Percentiles rank a stretch among this genome's conserved stretches.
Evolutionary conservation across 2,329 filamentous ascomycete species (phyloP).

Genomic region (Monilinia polystroma): DNA sequence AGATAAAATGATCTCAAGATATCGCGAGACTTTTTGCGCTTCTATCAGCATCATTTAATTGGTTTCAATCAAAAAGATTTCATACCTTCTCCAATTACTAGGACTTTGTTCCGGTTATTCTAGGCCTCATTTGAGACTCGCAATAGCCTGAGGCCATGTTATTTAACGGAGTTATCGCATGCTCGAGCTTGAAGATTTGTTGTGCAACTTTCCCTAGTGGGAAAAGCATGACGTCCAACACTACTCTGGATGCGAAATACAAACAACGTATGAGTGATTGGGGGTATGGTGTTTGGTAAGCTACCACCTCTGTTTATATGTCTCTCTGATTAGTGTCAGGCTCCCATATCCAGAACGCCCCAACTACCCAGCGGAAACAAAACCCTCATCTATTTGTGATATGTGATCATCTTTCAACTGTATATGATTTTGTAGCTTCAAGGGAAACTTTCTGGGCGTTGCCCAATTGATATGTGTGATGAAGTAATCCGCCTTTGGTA

Average conservation of each 20-base stretch:
- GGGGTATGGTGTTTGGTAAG: neutral
- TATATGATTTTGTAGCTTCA: neutral
- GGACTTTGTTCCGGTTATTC: neutral
- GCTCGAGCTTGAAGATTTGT: neutral
- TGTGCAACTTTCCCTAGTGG: conserved; percentile 4
- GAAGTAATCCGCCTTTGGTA: neutral
- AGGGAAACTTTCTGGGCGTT: neutral
- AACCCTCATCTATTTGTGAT: neutral
- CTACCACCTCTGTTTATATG: neutral
- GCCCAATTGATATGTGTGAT: neutral
- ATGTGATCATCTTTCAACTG: neutral
- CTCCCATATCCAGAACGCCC: neutral
- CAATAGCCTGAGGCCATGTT: neutral
- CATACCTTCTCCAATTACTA: neutral
- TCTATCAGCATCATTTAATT: conserved; percentile 8
- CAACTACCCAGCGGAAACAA: too few relatives aligned
- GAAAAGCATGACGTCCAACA: neutral
- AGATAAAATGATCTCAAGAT: conserved; percentile 7
- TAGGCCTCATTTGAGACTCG: neutral
- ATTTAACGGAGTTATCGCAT: too few relatives aligned
- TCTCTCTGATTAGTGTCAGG: conserved; percentile 9
- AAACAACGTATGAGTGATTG: neutral
- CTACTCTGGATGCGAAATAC: neutral
- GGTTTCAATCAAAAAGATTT: conserved; percentile 1
- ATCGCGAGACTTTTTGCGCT: conserved; percentile 1